Conservation (phyloP, 306 rosid species). For the Cicer cuneatum region DNA sequence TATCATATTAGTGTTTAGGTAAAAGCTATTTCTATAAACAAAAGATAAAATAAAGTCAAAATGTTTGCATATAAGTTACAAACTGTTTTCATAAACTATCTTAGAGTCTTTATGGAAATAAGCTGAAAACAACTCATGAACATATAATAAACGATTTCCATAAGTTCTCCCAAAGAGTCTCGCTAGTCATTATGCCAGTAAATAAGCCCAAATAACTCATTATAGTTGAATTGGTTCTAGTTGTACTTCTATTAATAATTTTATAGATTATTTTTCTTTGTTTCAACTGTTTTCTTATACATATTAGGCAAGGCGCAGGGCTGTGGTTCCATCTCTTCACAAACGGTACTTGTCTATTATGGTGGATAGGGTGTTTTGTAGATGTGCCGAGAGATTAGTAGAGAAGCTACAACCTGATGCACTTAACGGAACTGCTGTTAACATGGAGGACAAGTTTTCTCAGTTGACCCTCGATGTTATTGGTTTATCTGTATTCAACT, state of each 20-base stretch:
- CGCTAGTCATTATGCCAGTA: too few relatives aligned
- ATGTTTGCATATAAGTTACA: too few relatives aligned
- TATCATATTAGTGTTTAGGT: too few relatives aligned
- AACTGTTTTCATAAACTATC: too few relatives aligned
- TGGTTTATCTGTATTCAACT: constrained; percentile 92
- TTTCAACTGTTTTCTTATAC: constrained; percentile 44
- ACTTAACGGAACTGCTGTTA: constrained; percentile 70
- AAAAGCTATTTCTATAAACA: too few relatives aligned
- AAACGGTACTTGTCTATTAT: constrained; percentile 86
- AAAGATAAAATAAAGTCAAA: too few relatives aligned
- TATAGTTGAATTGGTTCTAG: constrained; percentile 24
- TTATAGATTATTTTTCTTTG: constrained; percentile 31
- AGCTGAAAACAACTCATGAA: too few relatives aligned
- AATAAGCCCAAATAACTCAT: too few relatives aligned
- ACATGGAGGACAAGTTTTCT: constrained; percentile 90
- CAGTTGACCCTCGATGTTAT: constrained; percentile 94
- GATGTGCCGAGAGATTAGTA: constrained; percentile 88
- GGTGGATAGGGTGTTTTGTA: constrained; percentile 86
- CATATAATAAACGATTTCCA: too few relatives aligned
- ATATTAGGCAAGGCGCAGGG: constrained; percentile 89
- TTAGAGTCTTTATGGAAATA: too few relatives aligned
- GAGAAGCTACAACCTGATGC: constrained; percentile 80
- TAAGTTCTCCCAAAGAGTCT: too few relatives aligned
- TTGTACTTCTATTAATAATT: constrained; percentile 35
- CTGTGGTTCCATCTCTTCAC: constrained; percentile 97